Conservation (phyloP, 2,329 filamentous ascomycete species). For the Colletotrichum filicis region DNA sequence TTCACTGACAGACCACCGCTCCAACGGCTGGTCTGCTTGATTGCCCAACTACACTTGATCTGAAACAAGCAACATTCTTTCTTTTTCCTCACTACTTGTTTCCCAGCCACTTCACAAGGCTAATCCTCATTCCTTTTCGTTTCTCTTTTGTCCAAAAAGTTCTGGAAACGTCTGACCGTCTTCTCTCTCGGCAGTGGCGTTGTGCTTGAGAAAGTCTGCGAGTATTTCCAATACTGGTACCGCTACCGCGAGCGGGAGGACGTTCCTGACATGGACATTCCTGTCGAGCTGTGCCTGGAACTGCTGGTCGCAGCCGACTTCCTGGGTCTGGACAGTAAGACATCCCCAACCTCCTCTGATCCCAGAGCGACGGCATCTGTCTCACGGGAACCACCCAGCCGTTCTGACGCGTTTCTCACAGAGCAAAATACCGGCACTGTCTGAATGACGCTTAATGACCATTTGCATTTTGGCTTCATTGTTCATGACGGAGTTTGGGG, state of each 20-base stretch:
- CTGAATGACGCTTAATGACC: conserved; percentile 21
- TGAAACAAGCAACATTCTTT: conserved; percentile 53
- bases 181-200: conserved; percentile 63
- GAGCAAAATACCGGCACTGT: conserved; percentile 33
- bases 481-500: conserved; percentile 38
- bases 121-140: conserved; percentile 9
- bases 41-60: conserved; percentile 72
- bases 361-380: background rate
- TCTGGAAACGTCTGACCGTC: conserved; percentile 37
- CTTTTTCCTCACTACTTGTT: background rate
- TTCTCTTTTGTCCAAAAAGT: background rate
- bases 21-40: conserved; percentile 58
- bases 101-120: conserved; percentile 16
- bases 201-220: conserved; percentile 82
- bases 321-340: conserved; percentile 73
- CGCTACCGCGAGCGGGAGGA: conserved; percentile 76
- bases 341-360: conserved; percentile 19
- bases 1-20: conserved; percentile 58
- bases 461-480: conserved; percentile 39
- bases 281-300: conserved; percentile 81
- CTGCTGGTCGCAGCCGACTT: conserved; percentile 82
- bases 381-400: background rate
- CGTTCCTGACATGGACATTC: conserved; percentile 84
- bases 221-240: conserved; percentile 88
- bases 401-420: conserved; percentile 24